Conservation (phyloP, 257 asterid genomes). For the Plantago elongata region DNA sequence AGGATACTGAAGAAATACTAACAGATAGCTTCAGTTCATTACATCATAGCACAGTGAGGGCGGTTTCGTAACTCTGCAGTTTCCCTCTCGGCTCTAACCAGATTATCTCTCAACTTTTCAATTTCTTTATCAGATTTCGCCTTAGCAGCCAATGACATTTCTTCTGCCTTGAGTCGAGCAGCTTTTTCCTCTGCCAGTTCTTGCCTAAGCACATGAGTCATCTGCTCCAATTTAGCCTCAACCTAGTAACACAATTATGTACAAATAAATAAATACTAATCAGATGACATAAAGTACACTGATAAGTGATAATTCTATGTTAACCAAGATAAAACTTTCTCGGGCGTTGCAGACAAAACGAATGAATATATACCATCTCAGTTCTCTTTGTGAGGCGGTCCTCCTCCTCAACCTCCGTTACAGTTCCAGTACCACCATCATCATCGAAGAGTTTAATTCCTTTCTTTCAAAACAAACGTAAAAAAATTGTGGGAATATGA, state of each 20-base stretch:
- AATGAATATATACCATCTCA: conserved; percentile 34
- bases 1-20: no score
- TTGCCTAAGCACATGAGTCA: conserved; percentile 27
- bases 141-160: conserved; percentile 31
- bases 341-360: no score
- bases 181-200: conserved; percentile 38
- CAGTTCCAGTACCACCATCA: conserved; percentile 25
- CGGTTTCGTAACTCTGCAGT: conserved; percentile 35
- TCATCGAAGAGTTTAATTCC: conserved; percentile 38
- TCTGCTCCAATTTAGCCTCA: conserved; percentile 32
- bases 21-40: no score
- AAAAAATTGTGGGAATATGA: no score
- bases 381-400: conserved; percentile 41
- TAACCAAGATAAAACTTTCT: no score
- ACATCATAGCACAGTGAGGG: no score
- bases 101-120: conserved; percentile 37
- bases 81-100: conserved; percentile 49
- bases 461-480: conserved; percentile 26
- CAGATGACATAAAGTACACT: no score
- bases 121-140: conserved; percentile 38
- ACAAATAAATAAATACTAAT: no score
- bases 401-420: conserved; percentile 25
- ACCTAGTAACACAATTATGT: conserved; percentile 19
- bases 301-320: no score
- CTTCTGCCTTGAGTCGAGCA: conserved; percentile 45